Conservation (phyloP, 2,329 filamentous ascomycete species). For the Ophiocordyceps unilateralis region DNA sequence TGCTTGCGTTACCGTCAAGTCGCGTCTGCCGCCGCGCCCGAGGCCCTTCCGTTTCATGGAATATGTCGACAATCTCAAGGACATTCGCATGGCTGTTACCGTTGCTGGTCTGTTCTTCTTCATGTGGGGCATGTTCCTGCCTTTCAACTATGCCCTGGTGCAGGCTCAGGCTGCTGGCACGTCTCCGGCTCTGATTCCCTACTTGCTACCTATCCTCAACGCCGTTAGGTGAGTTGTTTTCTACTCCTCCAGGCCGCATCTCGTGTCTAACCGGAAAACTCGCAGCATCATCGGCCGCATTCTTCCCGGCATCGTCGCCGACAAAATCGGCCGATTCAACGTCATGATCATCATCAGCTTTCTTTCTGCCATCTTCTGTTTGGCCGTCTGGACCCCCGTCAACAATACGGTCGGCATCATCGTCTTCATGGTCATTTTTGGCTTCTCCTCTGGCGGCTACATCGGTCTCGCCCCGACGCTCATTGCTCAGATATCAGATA, state of each 20-base stretch:
- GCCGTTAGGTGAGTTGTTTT: constrained; percentile 24
- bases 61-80: constrained; percentile 27
- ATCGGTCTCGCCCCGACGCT: constrained; percentile 45
- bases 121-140: constrained; percentile 36
- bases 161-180: constrained; percentile 28
- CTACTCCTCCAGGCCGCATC: not conserved
- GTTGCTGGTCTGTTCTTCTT: constrained; percentile 33
- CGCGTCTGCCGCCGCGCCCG: constrained; percentile 26
- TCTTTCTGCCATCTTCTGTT: constrained; percentile 25
- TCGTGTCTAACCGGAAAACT: not conserved
- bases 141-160: constrained; percentile 34
- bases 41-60: constrained; percentile 26
- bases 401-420: constrained; percentile 38
- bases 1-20: constrained; percentile 18
- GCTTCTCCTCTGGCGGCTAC: constrained; percentile 52
- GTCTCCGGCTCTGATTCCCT: constrained; percentile 21
- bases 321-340: constrained; percentile 9
- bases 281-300: constrained; percentile 32
- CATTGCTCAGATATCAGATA: constrained; percentile 53
- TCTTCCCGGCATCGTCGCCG: constrained; percentile 28
- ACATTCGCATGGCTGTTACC: constrained; percentile 25
- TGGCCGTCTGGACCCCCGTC: constrained; percentile 31
- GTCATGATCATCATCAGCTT: constrained; percentile 18
- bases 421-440: constrained; percentile 49
- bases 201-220: constrained; percentile 40